Evolutionary conservation across 805 yeast species (phyloP).

Genomic region (Candida nitratophila): DNA sequence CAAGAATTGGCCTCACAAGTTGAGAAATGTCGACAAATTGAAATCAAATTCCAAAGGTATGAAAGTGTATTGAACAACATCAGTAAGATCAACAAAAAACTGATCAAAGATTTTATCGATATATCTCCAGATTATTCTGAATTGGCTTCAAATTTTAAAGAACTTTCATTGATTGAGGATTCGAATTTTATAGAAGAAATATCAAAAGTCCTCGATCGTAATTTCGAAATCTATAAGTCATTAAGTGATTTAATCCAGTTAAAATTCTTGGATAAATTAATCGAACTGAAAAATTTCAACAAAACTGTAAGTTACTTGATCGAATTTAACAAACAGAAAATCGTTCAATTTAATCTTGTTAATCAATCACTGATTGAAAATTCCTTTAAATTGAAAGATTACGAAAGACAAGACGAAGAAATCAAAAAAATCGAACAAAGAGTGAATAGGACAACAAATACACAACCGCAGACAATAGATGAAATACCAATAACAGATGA

Average conservation of each 20-base stretch:
- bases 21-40: conserved; percentile 21
- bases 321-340: conserved; percentile 26
- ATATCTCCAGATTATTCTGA: conserved; percentile 43
- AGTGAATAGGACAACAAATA: conserved; percentile 4
- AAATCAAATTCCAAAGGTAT: conserved; percentile 25
- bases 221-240: conserved; percentile 43
- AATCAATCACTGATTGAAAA: conserved; percentile 20
- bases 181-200: conserved; percentile 55
- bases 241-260: conserved; percentile 24
- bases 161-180: conserved; percentile 44
- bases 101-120: conserved; percentile 39
- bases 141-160: conserved; percentile 43
- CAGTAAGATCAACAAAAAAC: conserved; percentile 33
- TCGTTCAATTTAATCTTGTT: conserved; percentile 23
- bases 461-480: conserved; percentile 6
- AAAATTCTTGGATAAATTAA: conserved; percentile 25
- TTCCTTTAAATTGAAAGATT: conserved; percentile 16
- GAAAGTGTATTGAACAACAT: conserved; percentile 26
- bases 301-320: conserved; percentile 24
- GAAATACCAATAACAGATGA: conserved; percentile 25
- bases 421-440: conserved; percentile 24
- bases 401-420: conserved; percentile 23
- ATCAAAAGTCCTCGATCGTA: conserved; percentile 81
- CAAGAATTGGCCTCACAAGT: conserved; percentile 21
- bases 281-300: conserved; percentile 27